Evolutionary conservation across 1,284 basidiomycete species (phyloP), one percentile per base, ranked within the genome.

Genomic region (Ceraceosorus bombacis): DNA sequence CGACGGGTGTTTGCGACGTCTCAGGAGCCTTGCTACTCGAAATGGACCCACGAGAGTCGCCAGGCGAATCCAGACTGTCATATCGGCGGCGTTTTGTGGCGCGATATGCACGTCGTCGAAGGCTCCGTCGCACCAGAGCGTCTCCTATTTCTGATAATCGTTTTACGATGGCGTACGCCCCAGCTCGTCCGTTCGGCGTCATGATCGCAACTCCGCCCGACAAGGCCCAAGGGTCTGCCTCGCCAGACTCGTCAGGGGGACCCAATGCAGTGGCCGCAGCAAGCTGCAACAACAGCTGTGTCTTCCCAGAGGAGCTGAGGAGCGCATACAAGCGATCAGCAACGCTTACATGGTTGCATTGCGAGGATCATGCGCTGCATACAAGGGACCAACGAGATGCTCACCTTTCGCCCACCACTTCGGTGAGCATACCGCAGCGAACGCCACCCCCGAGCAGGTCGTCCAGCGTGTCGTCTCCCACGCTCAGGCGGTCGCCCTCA

Each of bases 351-450:
- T 2, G 52, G 27, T 12, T n/a, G 27, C 27, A 36, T 15, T 41
- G 51, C 17, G 41, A 13, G 37, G n/a, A 38, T 9, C n/a, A 7
- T 12, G 27, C 51, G n/a, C 10, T 8, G n/a, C 50, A 27, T 38
- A 8, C 10, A 12, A 12, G 5, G 5, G 17, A 13, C 27, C 36
- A 36, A 57, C n/a, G 8, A 5, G n/a, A 51, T 5, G 40, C 58
- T 36, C 53, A 55, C 53, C 65, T 74, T 38, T 74, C 69, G 12
- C 72, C 72, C 5, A 70, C 65, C 15, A 74, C n/a, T 41, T 74
- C 72, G 13, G 70, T 68, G 9, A 74, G 55, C 1, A 55, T 55
- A 6, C 63, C 61, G 1, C 59, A 49, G 1, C 62, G 58, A 8
- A 70, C 57, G 1, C 70, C 70, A 6, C 72, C 72, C 1, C 55